These are phyloP conservation scores for Irpex sp. DNA, from an alignment of 1,284 basidiomycete species.

Conservation along the genomic window DNA sequence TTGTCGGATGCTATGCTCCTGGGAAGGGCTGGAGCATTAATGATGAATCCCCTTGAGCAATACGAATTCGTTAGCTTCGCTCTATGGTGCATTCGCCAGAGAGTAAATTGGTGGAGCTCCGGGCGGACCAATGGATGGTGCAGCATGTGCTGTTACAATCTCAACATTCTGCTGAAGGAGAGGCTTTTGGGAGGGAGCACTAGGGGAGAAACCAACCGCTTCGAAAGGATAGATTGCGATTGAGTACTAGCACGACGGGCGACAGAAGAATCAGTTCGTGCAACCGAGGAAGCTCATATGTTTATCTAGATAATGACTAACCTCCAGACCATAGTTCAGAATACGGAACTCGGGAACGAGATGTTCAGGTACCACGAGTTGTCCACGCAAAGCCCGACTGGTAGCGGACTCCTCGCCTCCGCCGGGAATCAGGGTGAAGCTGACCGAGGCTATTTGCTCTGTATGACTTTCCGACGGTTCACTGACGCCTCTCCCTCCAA, in stretches of 20 bases:
- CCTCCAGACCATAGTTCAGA: slow-evolving; percentile 19
- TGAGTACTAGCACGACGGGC: slow-evolving; percentile 15
- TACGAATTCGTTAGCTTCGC: background rate
- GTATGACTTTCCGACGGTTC: slow-evolving; percentile 2
- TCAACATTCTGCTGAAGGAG: slow-evolving; percentile 16
- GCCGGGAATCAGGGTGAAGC: slow-evolving; percentile 15
- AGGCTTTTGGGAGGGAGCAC: slow-evolving; percentile 2
- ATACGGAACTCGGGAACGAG: slow-evolving; percentile 18
- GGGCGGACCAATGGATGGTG: slow-evolving; percentile 12
- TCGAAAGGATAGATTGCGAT: slow-evolving; percentile 14
- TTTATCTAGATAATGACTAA: slow-evolving; percentile 5
- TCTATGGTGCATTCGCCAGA: background rate
- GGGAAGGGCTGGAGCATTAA: background rate
- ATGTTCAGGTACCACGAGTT: slow-evolving; percentile 16
- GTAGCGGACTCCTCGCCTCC: background rate
- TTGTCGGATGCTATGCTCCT: background rate
- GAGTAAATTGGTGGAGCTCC: slow-evolving; percentile 8
- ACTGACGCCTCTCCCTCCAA: background rate
- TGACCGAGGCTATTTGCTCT: slow-evolving; percentile 11
- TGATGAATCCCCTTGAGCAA: background rate
- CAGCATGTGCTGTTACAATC: slow-evolving; percentile 19
- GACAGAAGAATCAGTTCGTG: background rate
- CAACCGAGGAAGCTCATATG: background rate
- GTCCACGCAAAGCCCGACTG: slow-evolving; percentile 14
- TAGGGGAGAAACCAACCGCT: slow-evolving; percentile 18